Conservation (phyloP, 2,329 filamentous ascomycete species). For the Penicillium sp. region DNA sequence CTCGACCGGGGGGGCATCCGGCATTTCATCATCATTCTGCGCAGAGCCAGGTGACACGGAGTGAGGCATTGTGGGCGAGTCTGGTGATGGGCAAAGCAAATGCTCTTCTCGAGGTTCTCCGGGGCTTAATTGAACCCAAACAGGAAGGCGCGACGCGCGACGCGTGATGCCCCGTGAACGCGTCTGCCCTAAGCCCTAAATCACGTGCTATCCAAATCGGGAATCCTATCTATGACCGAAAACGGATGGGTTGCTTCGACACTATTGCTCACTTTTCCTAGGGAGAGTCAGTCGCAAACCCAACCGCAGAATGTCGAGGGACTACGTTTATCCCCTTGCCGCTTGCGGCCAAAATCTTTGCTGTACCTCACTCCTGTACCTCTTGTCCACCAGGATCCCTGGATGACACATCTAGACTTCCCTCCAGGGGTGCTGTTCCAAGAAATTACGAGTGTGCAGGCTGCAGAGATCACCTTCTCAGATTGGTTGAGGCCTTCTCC, state of each 20-base stretch:
- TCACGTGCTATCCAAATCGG: conserved; percentile 10
- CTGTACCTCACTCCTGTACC: conserved; percentile 14
- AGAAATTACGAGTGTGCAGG: background rate
- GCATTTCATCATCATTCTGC: conserved; percentile 39
- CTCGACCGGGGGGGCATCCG: conserved; percentile 39
- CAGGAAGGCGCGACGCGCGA: conserved; percentile 22
- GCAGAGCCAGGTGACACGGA: conserved; percentile 41
- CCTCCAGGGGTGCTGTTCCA: background rate
- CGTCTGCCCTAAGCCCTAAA: conserved; percentile 27
- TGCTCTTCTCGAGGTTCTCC: background rate
- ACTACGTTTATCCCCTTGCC: conserved; percentile 1
- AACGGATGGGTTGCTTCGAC: conserved; percentile 9
- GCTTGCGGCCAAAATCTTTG: conserved; percentile 13
- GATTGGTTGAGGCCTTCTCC: background rate
- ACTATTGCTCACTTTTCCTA: background rate
- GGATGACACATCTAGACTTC: conserved; percentile 21
- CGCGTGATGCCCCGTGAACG: conserved; percentile 17
- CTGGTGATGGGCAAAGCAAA: background rate
- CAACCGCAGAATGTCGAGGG: background rate
- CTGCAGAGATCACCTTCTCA: background rate
- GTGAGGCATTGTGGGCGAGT: conserved; percentile 36
- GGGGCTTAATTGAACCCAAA: conserved; percentile 20
- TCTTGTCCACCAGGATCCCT: conserved; percentile 9
- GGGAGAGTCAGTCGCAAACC: background rate
- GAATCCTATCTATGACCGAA: conserved; percentile 4